These are phyloP conservation scores for Boletus huronensis DNA, from an alignment of 768 basidiomycete species.

Conservation along the genomic window DNA sequence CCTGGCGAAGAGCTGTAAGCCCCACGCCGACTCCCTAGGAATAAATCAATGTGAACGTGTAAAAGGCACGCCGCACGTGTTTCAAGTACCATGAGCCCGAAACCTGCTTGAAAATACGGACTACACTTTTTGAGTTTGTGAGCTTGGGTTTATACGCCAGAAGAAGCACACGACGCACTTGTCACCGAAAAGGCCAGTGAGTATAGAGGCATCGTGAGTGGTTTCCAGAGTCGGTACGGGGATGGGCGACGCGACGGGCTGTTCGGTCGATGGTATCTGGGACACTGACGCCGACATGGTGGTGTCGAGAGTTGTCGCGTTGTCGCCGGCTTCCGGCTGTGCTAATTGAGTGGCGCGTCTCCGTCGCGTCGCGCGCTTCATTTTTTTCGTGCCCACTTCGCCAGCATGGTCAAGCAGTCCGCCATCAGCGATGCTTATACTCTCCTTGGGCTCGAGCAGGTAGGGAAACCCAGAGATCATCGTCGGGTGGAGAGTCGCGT, in stretches of 20 bases:
- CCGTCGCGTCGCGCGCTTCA: slow-evolving; percentile 18
- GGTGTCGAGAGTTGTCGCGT: not conserved
- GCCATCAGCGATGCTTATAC: slow-evolving; percentile 37
- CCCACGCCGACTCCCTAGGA: slow-evolving; percentile 86
- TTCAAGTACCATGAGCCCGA: slow-evolving; percentile 84
- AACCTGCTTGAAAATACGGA: slow-evolving; percentile 97
- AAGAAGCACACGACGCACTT: slow-evolving; percentile 52
- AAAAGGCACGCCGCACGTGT: not conserved
- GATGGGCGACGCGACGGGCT: not conserved
- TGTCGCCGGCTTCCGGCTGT: not conserved
- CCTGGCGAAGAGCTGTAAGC: slow-evolving; percentile 70
- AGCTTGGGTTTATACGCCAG: slow-evolving; percentile 1
- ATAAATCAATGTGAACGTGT: not conserved
- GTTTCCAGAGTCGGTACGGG: slow-evolving; percentile 8
- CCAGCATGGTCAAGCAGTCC: slow-evolving; percentile 36
- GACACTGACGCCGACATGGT: slow-evolving; percentile 6
- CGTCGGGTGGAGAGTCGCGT: not conserved
- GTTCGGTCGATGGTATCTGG: not conserved
- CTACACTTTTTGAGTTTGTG: slow-evolving; percentile 51
- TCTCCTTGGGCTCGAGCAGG: slow-evolving; percentile 54
- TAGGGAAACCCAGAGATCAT: slow-evolving; percentile 20
- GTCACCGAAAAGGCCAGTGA: slow-evolving; percentile 49
- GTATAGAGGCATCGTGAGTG: slow-evolving; percentile 26
- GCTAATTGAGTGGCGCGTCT: slow-evolving; percentile 27
- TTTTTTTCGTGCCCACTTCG: slow-evolving; percentile 14